Evolutionary conservation across 768 basidiomycete genomes (phyloP), one percentile per base, ranked within the genome.

Genomic region (Tylopilus felleus): DNA sequence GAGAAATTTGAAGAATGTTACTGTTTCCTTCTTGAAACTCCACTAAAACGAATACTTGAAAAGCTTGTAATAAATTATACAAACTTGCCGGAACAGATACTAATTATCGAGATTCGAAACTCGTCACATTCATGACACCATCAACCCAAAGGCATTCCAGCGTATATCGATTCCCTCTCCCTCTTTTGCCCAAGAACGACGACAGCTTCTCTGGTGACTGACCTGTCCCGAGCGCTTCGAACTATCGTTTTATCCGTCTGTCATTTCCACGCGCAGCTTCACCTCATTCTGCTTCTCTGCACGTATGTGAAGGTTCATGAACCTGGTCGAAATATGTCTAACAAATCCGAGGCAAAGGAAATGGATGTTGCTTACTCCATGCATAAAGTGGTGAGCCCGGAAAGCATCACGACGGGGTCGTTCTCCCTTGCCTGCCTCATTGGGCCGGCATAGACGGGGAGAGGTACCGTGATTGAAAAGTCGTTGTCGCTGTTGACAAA

Each of bases 401-500:
- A 62, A 10, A 53, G 14, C 45, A 49, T 53, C 36, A 28, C 2
- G 12, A 59, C 62, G 3, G 60, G 61, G 1, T 59, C 53, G 8
- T 54, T 49, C 14, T 36, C 29, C 23, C 28, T 53, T 0, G 53
- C 61, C 10, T 49, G 0, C 31, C 53, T 31, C 29, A 52, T 44
- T 1, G 57, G 19, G 16, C 39, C 28, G 8, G 48, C 5, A 23
- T 28, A 19, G 17, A 59, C 22, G 8, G 48, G 48, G 5, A 62
- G 36, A 6, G 48, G 60, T 1, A 35, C n/a, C 8, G 56, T 62
- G 29, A 52, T 49, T 3, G 50, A 61, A 41, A 61, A 49, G 7
- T 58, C 56, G 8, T 49, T 58, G 46, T 58, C 56, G 28, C 61
- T 58, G 17, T 62, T 62, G 45, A 62, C 53, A 36, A 61, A 62